A percentile compares a stretch with the other conserved stretches of the same genome.
Conservation (phyloP, 2,329 filamentous ascomycete genomes). For the Dothideomycetes sp. region DNA sequence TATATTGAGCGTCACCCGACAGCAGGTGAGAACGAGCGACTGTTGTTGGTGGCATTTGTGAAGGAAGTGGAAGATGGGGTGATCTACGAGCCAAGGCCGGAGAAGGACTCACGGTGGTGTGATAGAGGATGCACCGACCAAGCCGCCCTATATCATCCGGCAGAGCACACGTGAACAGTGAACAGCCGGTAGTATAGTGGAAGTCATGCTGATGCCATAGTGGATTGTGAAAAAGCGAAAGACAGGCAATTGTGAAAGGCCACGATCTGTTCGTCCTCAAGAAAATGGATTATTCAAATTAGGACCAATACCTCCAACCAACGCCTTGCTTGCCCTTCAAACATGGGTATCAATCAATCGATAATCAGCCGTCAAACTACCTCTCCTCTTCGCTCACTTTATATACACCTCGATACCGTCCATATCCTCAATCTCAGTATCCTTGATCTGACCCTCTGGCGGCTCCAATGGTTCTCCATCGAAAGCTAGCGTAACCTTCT, state of each 20-base stretch:
- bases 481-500: conserved; percentile 53
- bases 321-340: neutral
- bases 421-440: conserved; percentile 63
- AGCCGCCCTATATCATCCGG: neutral
- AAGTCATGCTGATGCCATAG: too few species aligned
- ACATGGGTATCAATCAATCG: neutral
- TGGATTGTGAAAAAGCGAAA: too few species aligned
- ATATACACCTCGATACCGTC: conserved; percentile 67
- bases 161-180: neutral
- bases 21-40: neutral
- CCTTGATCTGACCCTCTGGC: conserved; percentile 47
- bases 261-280: neutral
- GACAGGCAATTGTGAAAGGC: too few species aligned
- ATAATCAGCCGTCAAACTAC: too few species aligned
- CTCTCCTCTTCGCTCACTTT: conserved; percentile 26
- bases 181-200: neutral
- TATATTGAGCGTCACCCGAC: neutral
- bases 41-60: neutral
- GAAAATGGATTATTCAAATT: neutral
- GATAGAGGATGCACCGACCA: neutral
- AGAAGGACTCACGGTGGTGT: neutral
- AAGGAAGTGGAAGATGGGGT: neutral
- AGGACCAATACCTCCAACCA: neutral
- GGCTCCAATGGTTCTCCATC: conserved; percentile 64
- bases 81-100: neutral